Percentiles rank a stretch among this genome's conserved stretches.
phyloP scores from a whole-genome alignment of 2,329 filamentous ascomycete genomes.

The Waltergamsia citrina region DNA sequence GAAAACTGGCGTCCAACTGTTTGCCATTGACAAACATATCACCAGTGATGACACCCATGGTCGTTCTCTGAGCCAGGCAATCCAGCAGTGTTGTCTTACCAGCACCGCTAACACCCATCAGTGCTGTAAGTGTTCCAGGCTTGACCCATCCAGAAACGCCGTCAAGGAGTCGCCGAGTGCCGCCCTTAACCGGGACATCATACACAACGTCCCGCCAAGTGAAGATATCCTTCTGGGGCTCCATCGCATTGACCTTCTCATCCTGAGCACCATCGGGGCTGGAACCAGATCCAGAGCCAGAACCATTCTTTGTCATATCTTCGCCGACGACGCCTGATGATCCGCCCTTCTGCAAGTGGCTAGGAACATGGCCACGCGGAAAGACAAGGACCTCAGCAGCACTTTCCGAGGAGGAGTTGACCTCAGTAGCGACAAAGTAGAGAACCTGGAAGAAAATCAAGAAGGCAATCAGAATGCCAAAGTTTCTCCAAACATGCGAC shows the following conservation, averaged over 20 bases:
- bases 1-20: conserved; percentile 46
- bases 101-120: conserved; percentile 53
- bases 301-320: conserved; percentile 13
- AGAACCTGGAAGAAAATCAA: conserved; percentile 52
- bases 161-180: conserved; percentile 63
- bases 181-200: conserved; percentile 62
- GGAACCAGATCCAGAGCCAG: conserved; percentile 5
- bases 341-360: conserved; percentile 20
- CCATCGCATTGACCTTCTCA: conserved; percentile 18
- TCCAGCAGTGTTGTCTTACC: conserved; percentile 34
- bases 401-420: conserved; percentile 53
- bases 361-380: conserved; percentile 41
- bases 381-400: conserved; percentile 63
- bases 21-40: conserved; percentile 57
- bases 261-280: conserved; percentile 1
- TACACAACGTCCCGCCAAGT: conserved; percentile 57
- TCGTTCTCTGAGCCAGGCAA: conserved; percentile 37
- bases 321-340: conserved; percentile 15
- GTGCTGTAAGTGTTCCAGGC: conserved; percentile 74
- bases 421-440: conserved; percentile 54
- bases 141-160: conserved; percentile 84
- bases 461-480: conserved; percentile 59
- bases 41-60: conserved; percentile 53
- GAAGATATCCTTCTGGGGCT: conserved; percentile 51
- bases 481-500: conserved; percentile 55